Conservation (phyloP, 495 filamentous ascomycete species). For the Aspergillus indologenus region DNA sequence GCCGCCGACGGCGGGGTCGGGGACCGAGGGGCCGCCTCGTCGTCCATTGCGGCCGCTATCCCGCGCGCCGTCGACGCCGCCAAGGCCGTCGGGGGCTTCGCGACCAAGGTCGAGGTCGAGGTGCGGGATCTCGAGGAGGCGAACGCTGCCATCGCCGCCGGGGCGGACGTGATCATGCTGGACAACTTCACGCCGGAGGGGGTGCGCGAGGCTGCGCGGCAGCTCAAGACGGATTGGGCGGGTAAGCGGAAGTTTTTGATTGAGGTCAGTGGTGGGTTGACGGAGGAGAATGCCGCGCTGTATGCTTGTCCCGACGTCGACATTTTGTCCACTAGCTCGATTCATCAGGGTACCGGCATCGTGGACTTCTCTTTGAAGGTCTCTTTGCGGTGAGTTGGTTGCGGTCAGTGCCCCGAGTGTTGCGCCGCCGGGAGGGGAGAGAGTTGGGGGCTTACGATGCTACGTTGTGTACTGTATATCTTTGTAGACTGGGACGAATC, state of each 20-base stretch:
- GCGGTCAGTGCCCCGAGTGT: no score
- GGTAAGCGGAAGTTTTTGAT: conserved; percentile 67
- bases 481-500: background rate
- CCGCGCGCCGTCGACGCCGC: conserved; percentile 78
- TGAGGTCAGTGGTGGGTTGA: conserved; percentile 90
- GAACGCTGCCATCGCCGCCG: conserved; percentile 83
- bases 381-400: conserved; percentile 26
- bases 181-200: conserved; percentile 86
- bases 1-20: conserved; percentile 21
- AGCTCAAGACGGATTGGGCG: conserved; percentile 73
- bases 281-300: conserved; percentile 71
- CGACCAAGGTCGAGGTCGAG: conserved; percentile 94
- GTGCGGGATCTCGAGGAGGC: conserved; percentile 83
- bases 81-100: conserved; percentile 80
- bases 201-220: conserved; percentile 64
- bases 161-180: conserved; percentile 94
- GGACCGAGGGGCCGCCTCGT: conserved; percentile 11
- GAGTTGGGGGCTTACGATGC: background rate
- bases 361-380: conserved; percentile 97
- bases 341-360: conserved; percentile 90
- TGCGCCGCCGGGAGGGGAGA: background rate
- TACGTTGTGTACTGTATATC: background rate
- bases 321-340: conserved; percentile 90
- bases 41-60: conserved; percentile 61
- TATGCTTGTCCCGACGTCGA: conserved; percentile 90